Percentiles rank a stretch among this genome's conserved stretches.
phyloP scores from a whole-genome alignment of 1,284 basidiomycete genomes.

The Cutaneotrichosporon cavernicola region DNA sequence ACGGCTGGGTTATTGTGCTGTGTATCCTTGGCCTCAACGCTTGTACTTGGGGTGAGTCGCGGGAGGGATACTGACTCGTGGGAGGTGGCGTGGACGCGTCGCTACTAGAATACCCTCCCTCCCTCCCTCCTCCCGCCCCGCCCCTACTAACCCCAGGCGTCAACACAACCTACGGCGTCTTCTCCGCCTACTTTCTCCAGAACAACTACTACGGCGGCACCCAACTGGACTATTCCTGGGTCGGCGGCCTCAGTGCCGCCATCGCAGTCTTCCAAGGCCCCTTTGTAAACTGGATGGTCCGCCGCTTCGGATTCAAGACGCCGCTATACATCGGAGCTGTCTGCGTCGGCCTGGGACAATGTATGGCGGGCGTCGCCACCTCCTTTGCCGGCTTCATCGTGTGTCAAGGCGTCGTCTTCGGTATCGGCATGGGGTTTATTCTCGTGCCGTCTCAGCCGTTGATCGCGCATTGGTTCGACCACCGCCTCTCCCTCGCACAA shows the following conservation, averaged over 20 bases:
- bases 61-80: too few species aligned
- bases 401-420: constrained; percentile 45
- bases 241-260: constrained; percentile 52
- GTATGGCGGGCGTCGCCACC: constrained; percentile 36
- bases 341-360: constrained; percentile 38
- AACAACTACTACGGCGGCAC: constrained; percentile 52
- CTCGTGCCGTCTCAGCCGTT: constrained; percentile 48
- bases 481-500: constrained; percentile 43
- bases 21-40: constrained; percentile 46
- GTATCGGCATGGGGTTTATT: constrained; percentile 37
- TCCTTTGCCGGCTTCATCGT: constrained; percentile 37
- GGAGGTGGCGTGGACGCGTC: too few species aligned
- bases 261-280: constrained; percentile 49
- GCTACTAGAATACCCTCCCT: too few species aligned
- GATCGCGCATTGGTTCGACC: constrained; percentile 52
- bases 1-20: constrained; percentile 53
- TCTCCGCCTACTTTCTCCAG: constrained; percentile 51
- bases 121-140: too few species aligned
- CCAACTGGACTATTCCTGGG: constrained; percentile 54
- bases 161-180: constrained; percentile 56
- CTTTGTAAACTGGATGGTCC: constrained; percentile 48
- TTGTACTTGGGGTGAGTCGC: constrained; percentile 40
- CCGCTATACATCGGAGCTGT: constrained; percentile 44
- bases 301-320: constrained; percentile 42
- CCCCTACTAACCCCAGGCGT: constrained; percentile 40